Base-by-base conservation (phyloP, 176 grass and related monocot genomes). In the Eleusine coracana region DNA sequence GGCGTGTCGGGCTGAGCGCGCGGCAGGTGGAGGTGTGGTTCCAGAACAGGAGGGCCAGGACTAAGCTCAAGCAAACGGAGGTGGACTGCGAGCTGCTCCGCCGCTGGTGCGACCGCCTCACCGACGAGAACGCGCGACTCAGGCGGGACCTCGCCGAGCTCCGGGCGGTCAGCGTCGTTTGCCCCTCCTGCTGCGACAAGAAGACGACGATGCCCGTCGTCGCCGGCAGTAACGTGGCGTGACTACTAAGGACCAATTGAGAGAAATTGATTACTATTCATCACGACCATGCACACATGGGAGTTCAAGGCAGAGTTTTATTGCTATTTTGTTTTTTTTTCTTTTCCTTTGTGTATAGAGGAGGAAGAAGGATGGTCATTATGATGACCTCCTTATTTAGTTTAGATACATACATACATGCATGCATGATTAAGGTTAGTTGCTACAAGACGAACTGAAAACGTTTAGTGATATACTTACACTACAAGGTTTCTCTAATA, bases 11-110 rank as follows among this genome's bases (percentile, higher is more conserved):
- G 31, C 76, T 90, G 48, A 82, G 74, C 34, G 52, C 88, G 49
- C 63, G 88, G 49, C 88, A 90, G 84, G 88, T 90, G 68, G 88
- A 90, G 79, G 88, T 90, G 40, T 90, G 88, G 88, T 90, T 90
- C 61, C 88, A 90, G 84, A 90, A 90, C 84, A 28, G 88, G 49
- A 46, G 83, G 20, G 90, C 80, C 3, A 10, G 91, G 42, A 89
- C 91, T 21, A 92, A 92, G 87, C 81, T 89, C 15, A 92, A 89
- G 87, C 87, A 92, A 77, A 87, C 87, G 39, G 87, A 92, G 77
- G 34, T 89, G 9, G 91, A 87, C 84, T 92, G 91, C 66, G 84
- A 87, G 14, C 72, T 87, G 76, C 81, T 92, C 23, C 88, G 81
- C 10, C 71, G 73, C 20, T 92, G 91, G 87, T 87, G 87, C 81